phyloP scores from a whole-genome alignment of 192 early-diverging fungal genomes.

The Mortierella hygrophila region DNA sequence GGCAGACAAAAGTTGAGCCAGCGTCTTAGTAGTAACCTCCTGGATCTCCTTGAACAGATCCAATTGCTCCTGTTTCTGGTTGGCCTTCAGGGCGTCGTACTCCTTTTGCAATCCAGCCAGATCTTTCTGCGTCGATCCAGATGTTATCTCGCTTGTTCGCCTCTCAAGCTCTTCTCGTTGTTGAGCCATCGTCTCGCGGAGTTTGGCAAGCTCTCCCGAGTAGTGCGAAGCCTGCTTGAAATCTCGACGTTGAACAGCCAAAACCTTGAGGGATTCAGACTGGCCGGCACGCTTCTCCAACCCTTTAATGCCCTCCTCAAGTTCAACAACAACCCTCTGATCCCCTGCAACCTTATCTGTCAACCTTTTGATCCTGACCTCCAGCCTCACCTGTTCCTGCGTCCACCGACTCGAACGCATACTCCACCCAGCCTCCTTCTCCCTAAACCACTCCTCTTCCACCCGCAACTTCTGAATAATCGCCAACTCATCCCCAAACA shows the following conservation, averaged over 20 bases:
- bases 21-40: neutral
- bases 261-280: conserved; percentile 21
- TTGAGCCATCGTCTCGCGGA: neutral
- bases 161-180: conserved; percentile 10
- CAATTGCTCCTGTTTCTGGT: conserved; percentile 17
- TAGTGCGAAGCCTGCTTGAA: conserved; percentile 45
- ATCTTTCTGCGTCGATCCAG: conserved; percentile 1
- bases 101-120: conserved; percentile 20
- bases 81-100: conserved; percentile 1
- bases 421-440: conserved; percentile 43
- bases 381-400: conserved; percentile 8
- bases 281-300: conserved; percentile 15
- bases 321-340: conserved; percentile 7
- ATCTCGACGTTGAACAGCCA: conserved; percentile 44
- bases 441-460: conserved; percentile 36
- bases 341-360: conserved; percentile 8
- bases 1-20: neutral
- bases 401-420: conserved; percentile 12
- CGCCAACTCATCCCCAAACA: conserved; percentile 19
- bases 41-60: conserved; percentile 31
- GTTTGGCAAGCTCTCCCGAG: conserved; percentile 19
- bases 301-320: conserved; percentile 19
- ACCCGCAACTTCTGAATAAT: conserved; percentile 23
- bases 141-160: neutral
- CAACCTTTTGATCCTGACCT: conserved; percentile 11